Evolutionary conservation across 345 rosid species (phyloP), one percentile per base, ranked within the genome.

Genomic region (Bruguiera gymnorhiza): DNA sequence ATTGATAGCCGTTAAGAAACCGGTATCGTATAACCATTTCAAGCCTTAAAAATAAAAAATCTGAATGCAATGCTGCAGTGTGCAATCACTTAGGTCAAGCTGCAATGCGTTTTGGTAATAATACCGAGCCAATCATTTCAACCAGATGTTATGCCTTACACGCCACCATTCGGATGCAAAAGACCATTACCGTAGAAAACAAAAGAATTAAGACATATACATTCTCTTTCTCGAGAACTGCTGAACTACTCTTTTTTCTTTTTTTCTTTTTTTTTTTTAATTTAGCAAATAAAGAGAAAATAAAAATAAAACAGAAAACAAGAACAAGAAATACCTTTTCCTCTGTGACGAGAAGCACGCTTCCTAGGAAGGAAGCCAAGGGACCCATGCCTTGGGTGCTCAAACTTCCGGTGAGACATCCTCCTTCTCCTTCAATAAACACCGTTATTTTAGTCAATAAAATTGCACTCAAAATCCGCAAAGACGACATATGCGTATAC

Each of bases 331-430:
- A 60, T 19, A 88, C 93, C 97, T 73, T 87, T 89, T 75, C 97
- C 97, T 70, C 97, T 85, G 83, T 91, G 96, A 54, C 97, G 91
- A 74, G 88, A 52, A 46, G 96, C 93, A 43, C 97, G 65, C 86
- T 91, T 91, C 85, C 96, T 87, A 0, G 97, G 97, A 66, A 91
- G 91, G 73, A 91, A 91, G 73, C 97, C 97, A 50, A 91, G 88
- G 76, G 96, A 91, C 21, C 97, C 97, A 26, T 91, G 97, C 72
- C 97, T 87, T 21, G 97, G 97, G 80, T 91, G 97, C 86, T 91
- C 97, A 82, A 91, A 91, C 87, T 91, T 91, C 81, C 96, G 76
- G 86, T 91, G 97, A 77, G 97, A 91, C 97, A 91, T 91, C 67
- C 72, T 80, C 69, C 78, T 60, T 66, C 75, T 65, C 62, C 80